These are phyloP conservation scores for Avena eriantha DNA, from an alignment of 176 grass and related monocot species.

Conservation along the genomic window DNA sequence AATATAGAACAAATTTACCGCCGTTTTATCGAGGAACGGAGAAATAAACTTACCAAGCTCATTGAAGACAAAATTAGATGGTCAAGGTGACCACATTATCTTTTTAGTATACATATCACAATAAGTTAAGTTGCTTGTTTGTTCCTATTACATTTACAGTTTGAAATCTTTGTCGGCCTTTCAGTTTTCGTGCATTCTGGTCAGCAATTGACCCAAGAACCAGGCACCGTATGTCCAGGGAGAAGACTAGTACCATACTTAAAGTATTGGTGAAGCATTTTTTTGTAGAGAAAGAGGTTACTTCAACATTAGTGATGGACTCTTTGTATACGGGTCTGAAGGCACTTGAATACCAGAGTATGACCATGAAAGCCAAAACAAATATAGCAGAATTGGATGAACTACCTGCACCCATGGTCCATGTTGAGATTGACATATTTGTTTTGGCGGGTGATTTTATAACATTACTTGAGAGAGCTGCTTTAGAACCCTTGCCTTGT, in stretches of 20 bases:
- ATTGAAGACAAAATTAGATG: slow-evolving; percentile 91
- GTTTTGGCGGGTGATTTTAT: slow-evolving; percentile 90
- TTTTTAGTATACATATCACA: slow-evolving; percentile 24
- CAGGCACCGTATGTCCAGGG: slow-evolving; percentile 70
- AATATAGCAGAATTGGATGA: slow-evolving; percentile 72
- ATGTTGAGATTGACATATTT: slow-evolving; percentile 79
- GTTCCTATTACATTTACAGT: not conserved
- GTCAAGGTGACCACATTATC: slow-evolving; percentile 64
- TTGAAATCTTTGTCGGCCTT: slow-evolving; percentile 46
- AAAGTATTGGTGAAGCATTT: slow-evolving; percentile 91
- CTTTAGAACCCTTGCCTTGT: slow-evolving; percentile 64
- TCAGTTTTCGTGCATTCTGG: slow-evolving; percentile 88
- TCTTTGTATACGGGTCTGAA: slow-evolving; percentile 76
- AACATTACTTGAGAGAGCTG: slow-evolving; percentile 72
- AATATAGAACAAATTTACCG: slow-evolving; percentile 92
- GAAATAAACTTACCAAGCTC: slow-evolving; percentile 81
- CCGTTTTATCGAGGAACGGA: slow-evolving; percentile 87
- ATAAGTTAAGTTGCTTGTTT: not conserved
- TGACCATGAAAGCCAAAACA: slow-evolving; percentile 62
- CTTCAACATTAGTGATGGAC: slow-evolving; percentile 93
- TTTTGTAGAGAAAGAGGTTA: slow-evolving; percentile 93
- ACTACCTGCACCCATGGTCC: slow-evolving; percentile 65
- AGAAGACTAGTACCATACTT: slow-evolving; percentile 71
- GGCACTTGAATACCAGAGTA: slow-evolving; percentile 78
- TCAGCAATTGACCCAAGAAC: slow-evolving; percentile 65